Evolutionary conservation across 2,329 filamentous ascomycete genomes (phyloP).

Genomic region (Xylariomycetidae sp.): DNA sequence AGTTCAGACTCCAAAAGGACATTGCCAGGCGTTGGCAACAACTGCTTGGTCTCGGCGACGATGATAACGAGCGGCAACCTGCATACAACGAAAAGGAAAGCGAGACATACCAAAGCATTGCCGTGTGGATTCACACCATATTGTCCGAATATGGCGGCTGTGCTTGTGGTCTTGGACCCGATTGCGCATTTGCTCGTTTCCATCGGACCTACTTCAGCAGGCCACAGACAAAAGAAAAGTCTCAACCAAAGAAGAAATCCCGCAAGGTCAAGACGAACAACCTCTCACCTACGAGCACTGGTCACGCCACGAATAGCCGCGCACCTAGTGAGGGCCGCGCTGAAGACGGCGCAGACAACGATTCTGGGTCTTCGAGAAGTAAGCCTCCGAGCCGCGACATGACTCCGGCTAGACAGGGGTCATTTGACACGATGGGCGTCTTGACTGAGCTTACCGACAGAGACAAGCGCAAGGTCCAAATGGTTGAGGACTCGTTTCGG

Average conservation of each 20-base stretch:
- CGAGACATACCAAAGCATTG: conserved; percentile 54
- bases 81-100: conserved; percentile 53
- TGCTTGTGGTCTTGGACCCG: conserved; percentile 62
- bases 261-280: conserved; percentile 51
- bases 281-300: conserved; percentile 58
- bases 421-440: conserved; percentile 55
- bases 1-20: conserved; percentile 58
- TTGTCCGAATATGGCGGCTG: conserved; percentile 77
- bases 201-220: conserved; percentile 52
- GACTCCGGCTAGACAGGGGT: conserved; percentile 57
- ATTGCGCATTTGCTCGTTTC: conserved; percentile 62
- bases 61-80: conserved; percentile 45
- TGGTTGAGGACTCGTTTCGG: conserved; percentile 60
- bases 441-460: conserved; percentile 61
- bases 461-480: conserved; percentile 63
- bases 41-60: conserved; percentile 58
- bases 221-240: conserved; percentile 33
- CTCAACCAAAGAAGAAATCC: conserved; percentile 43
- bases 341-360: conserved; percentile 52
- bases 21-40: conserved; percentile 51
- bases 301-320: conserved; percentile 58
- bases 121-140: conserved; percentile 63
- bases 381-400: conserved; percentile 64
- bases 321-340: conserved; percentile 58
- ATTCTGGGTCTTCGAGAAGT: conserved; percentile 53